These are phyloP conservation scores for Knufia petricola DNA, from an alignment of 2,329 filamentous ascomycete species.

Conservation along the genomic window DNA sequence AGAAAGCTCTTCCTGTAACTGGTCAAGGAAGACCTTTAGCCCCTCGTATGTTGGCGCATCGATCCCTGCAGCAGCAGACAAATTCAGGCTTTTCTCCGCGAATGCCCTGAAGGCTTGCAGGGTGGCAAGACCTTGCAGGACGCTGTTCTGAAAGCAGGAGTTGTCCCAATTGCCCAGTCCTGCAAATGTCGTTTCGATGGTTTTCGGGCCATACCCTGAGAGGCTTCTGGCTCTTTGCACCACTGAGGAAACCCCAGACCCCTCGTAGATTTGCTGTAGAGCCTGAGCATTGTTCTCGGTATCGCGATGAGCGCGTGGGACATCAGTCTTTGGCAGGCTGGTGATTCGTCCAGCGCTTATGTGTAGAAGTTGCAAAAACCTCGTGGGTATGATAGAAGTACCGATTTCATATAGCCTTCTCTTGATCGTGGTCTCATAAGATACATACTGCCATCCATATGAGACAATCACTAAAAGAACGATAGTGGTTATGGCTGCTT, in stretches of 20 bases:
- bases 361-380: conserved; percentile 39
- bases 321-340: conserved; percentile 27
- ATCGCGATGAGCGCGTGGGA: conserved; percentile 27
- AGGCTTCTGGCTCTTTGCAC: conserved; percentile 47
- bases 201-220: conserved; percentile 41
- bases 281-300: conserved; percentile 52
- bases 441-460: conserved; percentile 24
- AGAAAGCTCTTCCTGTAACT: conserved; percentile 49
- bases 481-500: conserved; percentile 15
- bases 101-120: conserved; percentile 55
- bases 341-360: conserved; percentile 35
- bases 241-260: conserved; percentile 50
- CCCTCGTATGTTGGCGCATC: conserved; percentile 40
- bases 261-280: conserved; percentile 54
- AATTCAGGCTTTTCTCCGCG: conserved; percentile 27
- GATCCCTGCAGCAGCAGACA: conserved; percentile 21
- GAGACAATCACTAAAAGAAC: conserved; percentile 23
- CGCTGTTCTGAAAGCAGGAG: conserved; percentile 95
- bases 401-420: conserved; percentile 30
- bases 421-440: conserved; percentile 15
- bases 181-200: conserved; percentile 19
- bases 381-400: conserved; percentile 32
- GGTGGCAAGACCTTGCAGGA: conserved; percentile 75
- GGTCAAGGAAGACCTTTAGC: conserved; percentile 58
- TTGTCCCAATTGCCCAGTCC: conserved; percentile 89